phyloP scores from a whole-genome alignment of 495 filamentous ascomycete genomes.

The Neurospora sp. region DNA sequence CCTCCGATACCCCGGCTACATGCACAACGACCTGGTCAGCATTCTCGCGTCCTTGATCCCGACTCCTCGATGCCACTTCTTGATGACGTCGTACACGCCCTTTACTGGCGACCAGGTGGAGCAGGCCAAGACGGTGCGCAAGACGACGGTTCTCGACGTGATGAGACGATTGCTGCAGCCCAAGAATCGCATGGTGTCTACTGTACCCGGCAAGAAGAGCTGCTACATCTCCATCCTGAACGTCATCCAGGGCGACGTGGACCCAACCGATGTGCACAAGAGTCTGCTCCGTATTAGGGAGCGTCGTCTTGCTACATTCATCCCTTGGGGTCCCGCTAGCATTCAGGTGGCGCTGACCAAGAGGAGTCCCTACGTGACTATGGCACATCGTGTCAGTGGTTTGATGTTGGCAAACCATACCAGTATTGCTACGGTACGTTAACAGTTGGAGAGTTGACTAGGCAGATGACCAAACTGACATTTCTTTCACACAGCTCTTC shows the following conservation, averaged over 20 bases:
- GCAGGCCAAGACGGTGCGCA: constrained; percentile 91
- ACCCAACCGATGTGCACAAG: constrained; percentile 96
- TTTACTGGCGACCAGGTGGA: constrained; percentile 94
- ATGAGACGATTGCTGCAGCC: constrained; percentile 93
- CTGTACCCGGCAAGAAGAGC: constrained; percentile 87
- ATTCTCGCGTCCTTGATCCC: constrained; percentile 94
- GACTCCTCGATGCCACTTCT: constrained; percentile 91
- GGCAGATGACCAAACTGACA: constrained; percentile 1
- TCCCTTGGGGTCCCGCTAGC: constrained; percentile 96
- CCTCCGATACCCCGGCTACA: constrained; percentile 93
- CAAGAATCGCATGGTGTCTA: constrained; percentile 98
- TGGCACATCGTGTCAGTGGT: constrained; percentile 86
- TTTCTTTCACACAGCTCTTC: constrained; percentile 48
- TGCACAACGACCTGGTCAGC: constrained; percentile 98
- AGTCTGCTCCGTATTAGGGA: constrained; percentile 92
- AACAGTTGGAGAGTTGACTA: neutral
- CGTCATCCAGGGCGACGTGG: constrained; percentile 96
- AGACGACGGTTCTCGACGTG: constrained; percentile 94
- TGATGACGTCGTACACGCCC: constrained; percentile 95
- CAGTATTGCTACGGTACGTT: constrained; percentile 73
- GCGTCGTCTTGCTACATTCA: constrained; percentile 87
- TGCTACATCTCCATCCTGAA: constrained; percentile 99
- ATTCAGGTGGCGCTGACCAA: constrained; percentile 96
- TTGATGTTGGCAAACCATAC: constrained; percentile 98
- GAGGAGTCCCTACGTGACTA: constrained; percentile 86